Evolutionary conservation across 1,284 basidiomycete species (phyloP).

Genomic region (Microbotryum lychnidis-dioicae): DNA sequence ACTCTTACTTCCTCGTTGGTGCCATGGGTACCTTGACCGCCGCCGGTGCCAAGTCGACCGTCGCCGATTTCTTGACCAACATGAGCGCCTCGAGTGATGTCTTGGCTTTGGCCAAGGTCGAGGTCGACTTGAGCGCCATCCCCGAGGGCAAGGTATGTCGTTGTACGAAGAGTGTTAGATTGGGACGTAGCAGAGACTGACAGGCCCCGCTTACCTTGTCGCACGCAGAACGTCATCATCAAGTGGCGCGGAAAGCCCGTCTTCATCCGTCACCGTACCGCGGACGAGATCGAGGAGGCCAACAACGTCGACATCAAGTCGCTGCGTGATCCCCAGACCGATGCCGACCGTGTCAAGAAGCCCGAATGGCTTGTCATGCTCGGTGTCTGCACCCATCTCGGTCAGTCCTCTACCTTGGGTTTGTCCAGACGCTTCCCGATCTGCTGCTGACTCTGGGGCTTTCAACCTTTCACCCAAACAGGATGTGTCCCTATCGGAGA

Average conservation of each 20-base stretch:
- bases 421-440: neutral
- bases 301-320: slow-evolving; percentile 72
- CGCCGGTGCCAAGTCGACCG: slow-evolving; percentile 84
- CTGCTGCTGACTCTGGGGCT: no score
- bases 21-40: slow-evolving; percentile 89
- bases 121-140: slow-evolving; percentile 82
- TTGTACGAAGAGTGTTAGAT: neutral
- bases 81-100: slow-evolving; percentile 98
- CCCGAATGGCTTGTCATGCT: slow-evolving; percentile 98
- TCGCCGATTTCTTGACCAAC: slow-evolving; percentile 89
- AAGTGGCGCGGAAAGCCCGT: slow-evolving; percentile 99
- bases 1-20: slow-evolving; percentile 97
- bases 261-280: slow-evolving; percentile 94
- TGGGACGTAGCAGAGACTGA: slow-evolving; percentile 17
- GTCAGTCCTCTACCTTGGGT: neutral
- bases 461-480: slow-evolving; percentile 86
- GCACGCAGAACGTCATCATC: slow-evolving; percentile 66
- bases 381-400: slow-evolving; percentile 43
- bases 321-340: slow-evolving; percentile 86
- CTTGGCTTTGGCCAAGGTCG: slow-evolving; percentile 94
- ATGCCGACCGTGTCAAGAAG: slow-evolving; percentile 80
- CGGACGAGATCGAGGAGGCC: slow-evolving; percentile 88
- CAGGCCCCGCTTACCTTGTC: neutral
- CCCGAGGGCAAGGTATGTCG: slow-evolving; percentile 74
- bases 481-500: slow-evolving; percentile 90